Evolutionary conservation across 78 protist genomes (phyloP).

Genomic region (Emiliania huxleyi): DNA sequence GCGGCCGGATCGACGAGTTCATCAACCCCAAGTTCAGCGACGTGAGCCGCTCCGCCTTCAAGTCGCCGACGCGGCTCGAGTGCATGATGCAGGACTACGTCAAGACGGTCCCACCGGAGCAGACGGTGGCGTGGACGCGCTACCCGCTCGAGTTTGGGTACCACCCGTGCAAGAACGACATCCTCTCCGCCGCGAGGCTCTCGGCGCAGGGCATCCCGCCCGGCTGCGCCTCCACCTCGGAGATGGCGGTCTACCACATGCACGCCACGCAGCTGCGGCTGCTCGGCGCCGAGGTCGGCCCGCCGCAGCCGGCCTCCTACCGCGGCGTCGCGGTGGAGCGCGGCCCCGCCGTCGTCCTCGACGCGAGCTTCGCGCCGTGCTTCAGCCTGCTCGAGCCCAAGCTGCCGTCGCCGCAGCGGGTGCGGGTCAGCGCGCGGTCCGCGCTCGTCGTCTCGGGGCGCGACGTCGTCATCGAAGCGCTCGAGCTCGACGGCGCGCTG

Average conservation of each 20-base stretch:
- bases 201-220: constrained; percentile 2
- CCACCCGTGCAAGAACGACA: constrained; percentile 7
- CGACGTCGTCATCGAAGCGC: neutral
- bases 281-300: neutral
- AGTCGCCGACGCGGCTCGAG: constrained; percentile 65
- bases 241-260: neutral
- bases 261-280: neutral
- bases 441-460: constrained; percentile 15
- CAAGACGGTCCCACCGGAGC: neutral
- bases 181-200: neutral
- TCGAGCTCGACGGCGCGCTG: constrained; percentile 38
- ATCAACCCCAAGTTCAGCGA: constrained; percentile 73
- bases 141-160: neutral
- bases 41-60: constrained; percentile 39
- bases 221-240: neutral
- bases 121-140: neutral
- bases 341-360: neutral
- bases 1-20: constrained; percentile 59
- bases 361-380: neutral
- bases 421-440: neutral
- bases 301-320: neutral
- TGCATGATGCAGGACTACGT: constrained; percentile 70
- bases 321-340: neutral
- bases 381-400: neutral
- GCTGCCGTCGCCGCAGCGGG: neutral